Conservation (phyloP, 306 rosid species). For the Citrullus mucosospermus region DNA sequence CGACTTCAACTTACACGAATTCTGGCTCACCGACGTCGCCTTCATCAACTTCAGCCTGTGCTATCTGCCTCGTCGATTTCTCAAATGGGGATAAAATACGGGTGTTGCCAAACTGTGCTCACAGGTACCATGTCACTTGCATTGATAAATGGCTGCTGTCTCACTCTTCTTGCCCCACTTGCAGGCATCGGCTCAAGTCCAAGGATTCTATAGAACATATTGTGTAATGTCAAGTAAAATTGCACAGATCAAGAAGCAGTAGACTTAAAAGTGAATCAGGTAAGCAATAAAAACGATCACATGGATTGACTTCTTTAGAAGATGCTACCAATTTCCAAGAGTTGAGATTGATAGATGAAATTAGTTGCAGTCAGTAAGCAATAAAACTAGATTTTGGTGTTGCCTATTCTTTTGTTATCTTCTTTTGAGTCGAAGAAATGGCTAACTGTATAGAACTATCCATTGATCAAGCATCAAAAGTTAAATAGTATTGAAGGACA, state of each 20-base stretch:
- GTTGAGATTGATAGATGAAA: not conserved
- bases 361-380: not conserved
- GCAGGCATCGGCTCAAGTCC: constrained; percentile 38
- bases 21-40: constrained; percentile 13
- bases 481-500: not conserved
- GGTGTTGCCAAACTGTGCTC: constrained; percentile 60
- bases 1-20: constrained; percentile 29
- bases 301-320: not conserved
- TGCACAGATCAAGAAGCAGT: not conserved
- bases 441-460: not conserved
- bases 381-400: not conserved
- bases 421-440: not conserved
- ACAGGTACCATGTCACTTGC: constrained; percentile 59
- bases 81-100: constrained; percentile 53
- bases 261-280: not conserved
- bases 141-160: constrained; percentile 64
- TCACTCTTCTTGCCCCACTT: constrained; percentile 85
- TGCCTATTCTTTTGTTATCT: not conserved
- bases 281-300: not conserved
- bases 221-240: not conserved
- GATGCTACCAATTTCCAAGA: not conserved
- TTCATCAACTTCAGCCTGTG: constrained; percentile 32
- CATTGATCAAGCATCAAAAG: not conserved
- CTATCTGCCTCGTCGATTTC: constrained; percentile 56
- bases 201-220: constrained; percentile 1